Evolutionary conservation across 2,329 filamentous ascomycete genomes (phyloP).

Genomic region (Diplodia scrobiculata): DNA sequence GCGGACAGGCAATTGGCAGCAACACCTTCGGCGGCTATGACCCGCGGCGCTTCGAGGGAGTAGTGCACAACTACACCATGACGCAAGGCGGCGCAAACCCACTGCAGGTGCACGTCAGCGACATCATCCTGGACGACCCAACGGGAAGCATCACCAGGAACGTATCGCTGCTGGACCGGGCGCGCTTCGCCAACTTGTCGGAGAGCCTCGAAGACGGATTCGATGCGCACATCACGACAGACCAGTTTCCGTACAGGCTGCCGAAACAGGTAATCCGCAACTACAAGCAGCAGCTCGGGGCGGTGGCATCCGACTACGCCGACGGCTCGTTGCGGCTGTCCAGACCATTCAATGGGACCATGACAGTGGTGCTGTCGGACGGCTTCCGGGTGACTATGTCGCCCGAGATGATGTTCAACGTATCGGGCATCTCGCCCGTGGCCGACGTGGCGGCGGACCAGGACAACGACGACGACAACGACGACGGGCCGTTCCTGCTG

Average conservation of each 20-base stretch:
- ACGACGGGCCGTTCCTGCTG: conserved; percentile 42
- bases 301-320: conserved; percentile 36
- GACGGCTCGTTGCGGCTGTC: conserved; percentile 45
- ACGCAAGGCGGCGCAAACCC: conserved; percentile 39
- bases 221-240: conserved; percentile 48
- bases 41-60: conserved; percentile 47
- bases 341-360: conserved; percentile 43
- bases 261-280: conserved; percentile 47
- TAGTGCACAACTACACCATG: conserved; percentile 41
- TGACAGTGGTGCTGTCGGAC: conserved; percentile 47
- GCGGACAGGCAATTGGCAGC: conserved; percentile 48
- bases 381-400: conserved; percentile 48
- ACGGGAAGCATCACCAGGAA: conserved; percentile 35
- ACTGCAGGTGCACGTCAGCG: conserved; percentile 46
- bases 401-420: conserved; percentile 43
- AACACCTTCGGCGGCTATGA: conserved; percentile 50
- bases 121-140: conserved; percentile 44
- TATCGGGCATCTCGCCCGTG: conserved; percentile 42
- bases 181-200: conserved; percentile 40
- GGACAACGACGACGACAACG: conserved; percentile 33
- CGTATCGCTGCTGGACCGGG: conserved; percentile 42
- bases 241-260: conserved; percentile 48
- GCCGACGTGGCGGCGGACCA: conserved; percentile 31
- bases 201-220: conserved; percentile 38
- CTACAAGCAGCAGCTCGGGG: conserved; percentile 43